Percentiles rank a stretch among this genome's conserved stretches.
These are phyloP conservation scores for Lachnellula occidentalis DNA, from an alignment of 2,329 filamentous ascomycete species.

Conservation along the genomic window DNA sequence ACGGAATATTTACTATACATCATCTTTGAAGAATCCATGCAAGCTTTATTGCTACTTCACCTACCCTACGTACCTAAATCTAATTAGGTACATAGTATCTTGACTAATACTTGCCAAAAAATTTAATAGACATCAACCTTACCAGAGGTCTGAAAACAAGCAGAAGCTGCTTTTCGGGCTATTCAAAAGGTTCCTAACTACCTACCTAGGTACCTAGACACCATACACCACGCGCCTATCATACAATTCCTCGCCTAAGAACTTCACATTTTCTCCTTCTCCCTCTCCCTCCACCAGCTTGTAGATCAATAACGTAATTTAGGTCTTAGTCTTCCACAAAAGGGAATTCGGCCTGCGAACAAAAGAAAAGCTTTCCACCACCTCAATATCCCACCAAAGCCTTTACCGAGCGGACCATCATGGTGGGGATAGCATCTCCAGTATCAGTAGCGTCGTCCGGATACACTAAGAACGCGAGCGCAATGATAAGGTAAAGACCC, in stretches of 20 bases:
- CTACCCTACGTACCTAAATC: too few relatives aligned
- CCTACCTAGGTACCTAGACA: too few relatives aligned
- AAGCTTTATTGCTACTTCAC: too few relatives aligned
- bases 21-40: too few relatives aligned
- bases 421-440: neutral
- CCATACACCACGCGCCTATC: neutral
- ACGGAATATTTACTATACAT: too few relatives aligned
- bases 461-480: conserved; percentile 55
- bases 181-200: too few relatives aligned
- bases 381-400: neutral
- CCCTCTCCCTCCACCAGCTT: neutral
- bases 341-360: neutral
- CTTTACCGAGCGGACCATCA: conserved; percentile 2
- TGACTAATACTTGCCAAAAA: too few relatives aligned
- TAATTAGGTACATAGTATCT: too few relatives aligned
- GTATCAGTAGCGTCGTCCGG: conserved; percentile 40
- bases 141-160: too few relatives aligned
- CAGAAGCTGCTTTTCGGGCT: too few relatives aligned
- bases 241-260: neutral
- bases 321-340: neutral
- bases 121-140: too few relatives aligned
- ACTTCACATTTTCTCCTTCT: neutral
- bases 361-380: neutral
- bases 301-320: neutral
- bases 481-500: conserved; percentile 50